Conservation (phyloP, 257 asterid species). For the Salvia rosmarinus region DNA sequence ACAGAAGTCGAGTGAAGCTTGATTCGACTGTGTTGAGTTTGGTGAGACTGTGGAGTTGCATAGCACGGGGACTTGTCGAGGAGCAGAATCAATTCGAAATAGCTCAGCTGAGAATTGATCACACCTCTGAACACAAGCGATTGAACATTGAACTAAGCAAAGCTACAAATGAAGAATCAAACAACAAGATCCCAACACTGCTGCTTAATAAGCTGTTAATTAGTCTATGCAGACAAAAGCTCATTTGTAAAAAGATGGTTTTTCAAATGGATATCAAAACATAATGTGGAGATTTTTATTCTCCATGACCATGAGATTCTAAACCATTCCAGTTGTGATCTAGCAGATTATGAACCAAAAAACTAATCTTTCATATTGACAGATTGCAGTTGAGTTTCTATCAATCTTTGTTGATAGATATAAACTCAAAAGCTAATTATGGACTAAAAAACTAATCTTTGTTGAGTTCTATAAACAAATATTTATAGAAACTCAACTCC, state of each 20-base stretch:
- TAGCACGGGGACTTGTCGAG: constrained; percentile 60
- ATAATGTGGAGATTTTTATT: background rate
- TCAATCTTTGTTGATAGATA: too few species aligned
- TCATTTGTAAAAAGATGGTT: background rate
- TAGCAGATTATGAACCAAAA: too few species aligned
- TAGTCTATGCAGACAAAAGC: too few species aligned
- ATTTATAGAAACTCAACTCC: too few species aligned
- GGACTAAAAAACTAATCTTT: too few species aligned
- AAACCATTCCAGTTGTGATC: too few species aligned
- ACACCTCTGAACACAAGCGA: constrained; percentile 62
- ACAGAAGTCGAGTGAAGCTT: constrained; percentile 58
- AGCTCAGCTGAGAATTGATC: constrained; percentile 85
- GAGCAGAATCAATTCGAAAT: constrained; percentile 47
- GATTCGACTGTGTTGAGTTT: constrained; percentile 55
- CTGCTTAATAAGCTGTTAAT: too few species aligned
- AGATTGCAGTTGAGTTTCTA: too few species aligned
- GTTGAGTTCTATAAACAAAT: too few species aligned
- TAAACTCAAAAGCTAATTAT: too few species aligned
- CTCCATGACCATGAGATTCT: too few species aligned
- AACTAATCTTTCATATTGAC: too few species aligned
- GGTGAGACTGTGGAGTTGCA: constrained; percentile 71
- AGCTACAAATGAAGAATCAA: background rate
- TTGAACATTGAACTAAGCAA: background rate
- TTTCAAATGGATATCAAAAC: background rate
- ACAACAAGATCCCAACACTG: background rate